Evolutionary conservation across 371 early-diverging fungal species (phyloP).

Genomic region (Mortierella sp.): DNA sequence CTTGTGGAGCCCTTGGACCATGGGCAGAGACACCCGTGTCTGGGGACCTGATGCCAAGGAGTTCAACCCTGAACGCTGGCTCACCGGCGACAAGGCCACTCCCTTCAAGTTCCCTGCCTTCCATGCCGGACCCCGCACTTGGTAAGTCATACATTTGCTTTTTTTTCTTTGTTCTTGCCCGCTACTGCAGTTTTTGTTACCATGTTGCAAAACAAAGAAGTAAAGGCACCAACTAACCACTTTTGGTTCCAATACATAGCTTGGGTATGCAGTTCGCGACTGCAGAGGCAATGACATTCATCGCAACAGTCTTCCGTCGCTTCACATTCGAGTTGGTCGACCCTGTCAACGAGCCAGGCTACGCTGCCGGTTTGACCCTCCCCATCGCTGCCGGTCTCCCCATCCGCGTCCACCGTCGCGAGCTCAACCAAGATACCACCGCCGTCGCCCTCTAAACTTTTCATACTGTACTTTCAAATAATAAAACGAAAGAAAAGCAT

Average conservation of each 20-base stretch:
- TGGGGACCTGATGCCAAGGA: constrained; percentile 76
- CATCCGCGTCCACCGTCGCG: constrained; percentile 36
- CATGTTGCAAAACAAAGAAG: neutral
- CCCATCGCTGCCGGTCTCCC: constrained; percentile 39
- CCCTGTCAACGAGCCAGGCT: constrained; percentile 44
- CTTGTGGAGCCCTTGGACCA: constrained; percentile 65
- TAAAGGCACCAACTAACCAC: neutral
- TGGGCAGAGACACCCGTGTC: constrained; percentile 64
- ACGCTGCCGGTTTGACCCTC: constrained; percentile 43
- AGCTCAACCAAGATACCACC: neutral
- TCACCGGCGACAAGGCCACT: constrained; percentile 57
- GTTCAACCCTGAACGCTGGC: constrained; percentile 77
- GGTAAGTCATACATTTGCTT: neutral
- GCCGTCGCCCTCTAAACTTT: constrained; percentile 7
- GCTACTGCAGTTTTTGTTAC: no score
- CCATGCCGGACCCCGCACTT: constrained; percentile 58
- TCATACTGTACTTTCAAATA: neutral
- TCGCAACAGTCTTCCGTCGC: constrained; percentile 61
- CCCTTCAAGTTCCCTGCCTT: constrained; percentile 56
- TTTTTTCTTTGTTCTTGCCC: neutral
- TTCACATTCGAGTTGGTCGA: constrained; percentile 64
- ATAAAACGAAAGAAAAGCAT: neutral
- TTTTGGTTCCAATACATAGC: constrained; percentile 8
- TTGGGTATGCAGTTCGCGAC: constrained; percentile 70
- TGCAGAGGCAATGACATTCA: constrained; percentile 66